Conservation (phyloP, 495 filamentous ascomycete species). For the Amniculicola lignicola region DNA sequence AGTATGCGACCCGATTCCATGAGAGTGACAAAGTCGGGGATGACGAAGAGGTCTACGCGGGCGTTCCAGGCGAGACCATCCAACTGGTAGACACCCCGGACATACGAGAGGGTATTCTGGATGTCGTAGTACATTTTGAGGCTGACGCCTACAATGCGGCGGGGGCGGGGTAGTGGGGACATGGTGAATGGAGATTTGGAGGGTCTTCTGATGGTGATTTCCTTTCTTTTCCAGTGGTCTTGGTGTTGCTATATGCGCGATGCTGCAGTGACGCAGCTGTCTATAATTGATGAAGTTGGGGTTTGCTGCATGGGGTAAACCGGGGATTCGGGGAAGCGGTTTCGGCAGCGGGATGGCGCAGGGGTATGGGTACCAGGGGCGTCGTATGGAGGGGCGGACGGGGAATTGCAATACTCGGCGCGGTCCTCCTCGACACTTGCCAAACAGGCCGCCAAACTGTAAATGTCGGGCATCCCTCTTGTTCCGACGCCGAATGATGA, state of each 20-base stretch:
- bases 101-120: constrained; percentile 59
- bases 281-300: constrained; percentile 1
- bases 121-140: constrained; percentile 84
- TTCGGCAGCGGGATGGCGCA: constrained; percentile 17
- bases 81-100: constrained; percentile 53
- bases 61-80: constrained; percentile 37
- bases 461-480: too few species aligned
- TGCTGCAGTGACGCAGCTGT: too few species aligned
- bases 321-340: background rate
- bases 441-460: too few species aligned
- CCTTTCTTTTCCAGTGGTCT: too few species aligned
- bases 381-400: too few species aligned
- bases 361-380: constrained; percentile 6
- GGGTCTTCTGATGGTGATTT: too few species aligned
- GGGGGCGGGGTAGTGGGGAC: constrained; percentile 50
- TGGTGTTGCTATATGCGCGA: too few species aligned
- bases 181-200: too few species aligned
- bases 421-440: too few species aligned
- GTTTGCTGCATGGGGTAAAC: constrained; percentile 7
- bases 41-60: constrained; percentile 58
- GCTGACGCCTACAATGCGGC: constrained; percentile 71
- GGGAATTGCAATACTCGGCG: too few species aligned
- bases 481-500: too few species aligned
- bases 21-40: constrained; percentile 72
- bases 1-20: constrained; percentile 55